Base-by-base conservation (phyloP, 2,329 filamentous ascomycete species). In the Macrophomina phaseolina region DNA sequence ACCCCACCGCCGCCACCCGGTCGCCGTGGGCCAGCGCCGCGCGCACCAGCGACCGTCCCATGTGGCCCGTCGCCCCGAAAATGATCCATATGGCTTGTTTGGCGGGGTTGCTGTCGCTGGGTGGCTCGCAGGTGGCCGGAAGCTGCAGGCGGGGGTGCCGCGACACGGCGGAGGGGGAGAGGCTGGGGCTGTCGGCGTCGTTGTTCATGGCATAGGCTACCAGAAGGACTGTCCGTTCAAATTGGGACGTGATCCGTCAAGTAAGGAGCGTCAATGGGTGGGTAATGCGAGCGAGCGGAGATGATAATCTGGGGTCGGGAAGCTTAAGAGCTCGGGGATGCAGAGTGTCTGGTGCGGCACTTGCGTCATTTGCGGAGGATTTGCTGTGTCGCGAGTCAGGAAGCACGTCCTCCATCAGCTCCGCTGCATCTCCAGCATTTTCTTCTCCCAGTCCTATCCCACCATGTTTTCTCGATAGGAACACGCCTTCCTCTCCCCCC, bases 41-140 rank as follows among this genome's bases (percentile, higher is more conserved):
- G 74, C 95, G 94, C 68, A 94, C 92, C 23, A 98, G 87, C 7
- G 92, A 96, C 63, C 93, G 90, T 67, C 95, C 95, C 85, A 98
- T 97, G 74, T 99, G 95, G 66, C 95, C 95, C n/a, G 94, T 97
- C 58, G 93, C 94, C 58, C 95, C 95, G 79, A 97, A 99, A 65
- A 98, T 92, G 76, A 98, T 88, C 94, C 94, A 98, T 81, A 94
- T 90, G 69, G 93, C 87, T 76, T 90, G 91, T 76, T 89, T 90
- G 2, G 87, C 83, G 11, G 90, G 89, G 67, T 90, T 89, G 55
- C 86, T 85, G 11, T 89, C 85, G 18, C 88, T 86, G 0, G 94
- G 93, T 32, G 94, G 94, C 72, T 97, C 92, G 77, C 93, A 97
- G 71, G 92, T 96, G 40, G 90, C 83, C 0, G 94, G 94, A 3